phyloP scores from a whole-genome alignment of 192 early-diverging fungal genomes.

The Coemansia sp. region DNA sequence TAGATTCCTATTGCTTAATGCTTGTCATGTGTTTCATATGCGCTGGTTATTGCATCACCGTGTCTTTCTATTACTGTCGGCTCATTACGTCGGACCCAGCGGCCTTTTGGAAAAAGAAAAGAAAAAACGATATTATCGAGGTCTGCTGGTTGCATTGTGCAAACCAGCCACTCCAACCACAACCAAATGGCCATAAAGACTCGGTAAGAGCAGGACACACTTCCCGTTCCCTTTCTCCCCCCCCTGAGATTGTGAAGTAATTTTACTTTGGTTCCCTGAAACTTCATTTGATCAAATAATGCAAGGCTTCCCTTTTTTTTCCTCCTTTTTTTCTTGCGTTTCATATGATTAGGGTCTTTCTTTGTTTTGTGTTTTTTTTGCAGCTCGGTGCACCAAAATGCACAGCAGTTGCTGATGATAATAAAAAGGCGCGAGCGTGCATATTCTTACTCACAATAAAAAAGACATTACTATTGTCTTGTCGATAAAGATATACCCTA shows the following conservation, averaged over 20 bases:
- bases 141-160: no score
- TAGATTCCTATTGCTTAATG: constrained; percentile 1
- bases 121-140: no score
- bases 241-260: not conserved
- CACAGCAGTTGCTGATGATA: not conserved
- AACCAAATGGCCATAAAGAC: no score
- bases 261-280: not conserved
- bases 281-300: not conserved
- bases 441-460: not conserved
- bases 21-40: constrained; percentile 3
- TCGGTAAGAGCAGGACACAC: not conserved
- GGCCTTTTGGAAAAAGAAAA: no score
- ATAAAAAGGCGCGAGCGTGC: constrained; percentile 7
- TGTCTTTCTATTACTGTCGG: not conserved
- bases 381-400: constrained; percentile 2
- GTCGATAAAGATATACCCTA: not conserved
- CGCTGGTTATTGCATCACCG: not conserved
- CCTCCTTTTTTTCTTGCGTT: not conserved
- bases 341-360: not conserved
- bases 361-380: not conserved
- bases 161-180: no score
- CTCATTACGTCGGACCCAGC: no score
- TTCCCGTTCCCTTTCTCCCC: not conserved
- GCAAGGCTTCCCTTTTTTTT: not conserved
- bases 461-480: not conserved